Evolutionary conservation across 2,329 filamentous ascomycete genomes (phyloP), one percentile per base, ranked within the genome.

Genomic region (Leptographium flavum): DNA sequence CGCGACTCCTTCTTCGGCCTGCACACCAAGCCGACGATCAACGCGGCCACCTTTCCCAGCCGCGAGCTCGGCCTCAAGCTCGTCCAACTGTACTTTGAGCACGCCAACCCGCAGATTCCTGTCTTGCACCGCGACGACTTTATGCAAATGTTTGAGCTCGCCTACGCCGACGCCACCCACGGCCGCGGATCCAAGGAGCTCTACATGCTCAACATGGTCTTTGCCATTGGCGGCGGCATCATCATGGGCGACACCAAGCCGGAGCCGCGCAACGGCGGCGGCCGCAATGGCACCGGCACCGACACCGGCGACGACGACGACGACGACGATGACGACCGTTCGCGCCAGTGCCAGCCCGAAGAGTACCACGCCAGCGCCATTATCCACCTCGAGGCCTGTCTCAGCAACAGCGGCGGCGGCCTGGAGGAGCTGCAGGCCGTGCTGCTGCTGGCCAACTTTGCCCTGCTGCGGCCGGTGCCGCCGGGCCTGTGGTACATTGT

Each of bases 151-250:
- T 84, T 95, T 58, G 81, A 94, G 45, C 75, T 77, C 39, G 84
- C 87, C 0, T 95, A 94, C 60, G 70, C 75, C 5, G 73, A 76
- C 1, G 76, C 82, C 19, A 71, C 76, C 39, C 74, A 76, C 47
- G 71, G 75, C 44, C 73, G 83, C 23, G 83, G 82, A 2, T 76
- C 87, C 5, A 74, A 83, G 45, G 87, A 94, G 61, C 71, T 92
- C n/a, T 96, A 95, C 63, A 77, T 93, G 66, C 70, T 96, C 50
- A 95, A 95, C 62, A 95, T 96, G 63, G 88, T 96, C 22, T 96
- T 94, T 64, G 90, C 90, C 14, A 95, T 96, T 55, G 92, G 92
- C 7, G 83, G 85, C 17, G 90, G 87, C 17, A 94, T 95, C 54
- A 94, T 95, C 52, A 79, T 94, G 53, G 84, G 74, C 50, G 67